Percentiles rank a stretch among this genome's conserved stretches.
Evolutionary conservation across 1,139 yeast genomes (phyloP).

Genomic region (Geotrichum klebahnii): DNA sequence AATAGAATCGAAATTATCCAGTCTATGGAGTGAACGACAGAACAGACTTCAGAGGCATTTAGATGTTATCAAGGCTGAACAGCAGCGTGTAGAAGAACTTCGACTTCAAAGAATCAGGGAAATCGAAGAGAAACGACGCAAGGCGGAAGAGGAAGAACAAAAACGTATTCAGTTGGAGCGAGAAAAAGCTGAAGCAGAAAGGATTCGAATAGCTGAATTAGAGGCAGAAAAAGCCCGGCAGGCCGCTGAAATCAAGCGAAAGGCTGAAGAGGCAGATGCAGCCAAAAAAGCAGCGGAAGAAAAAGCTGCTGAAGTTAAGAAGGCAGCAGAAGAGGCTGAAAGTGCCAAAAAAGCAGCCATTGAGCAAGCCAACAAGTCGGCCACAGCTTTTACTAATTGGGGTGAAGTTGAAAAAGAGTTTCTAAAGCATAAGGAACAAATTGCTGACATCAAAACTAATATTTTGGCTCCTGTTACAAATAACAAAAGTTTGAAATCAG

Average conservation of each 20-base stretch:
- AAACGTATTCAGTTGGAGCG: slow-evolving; percentile 24
- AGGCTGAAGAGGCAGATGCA: slow-evolving; percentile 18
- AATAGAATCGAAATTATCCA: slow-evolving; percentile 8
- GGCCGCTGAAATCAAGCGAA: slow-evolving; percentile 23
- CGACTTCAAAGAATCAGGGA: slow-evolving; percentile 18
- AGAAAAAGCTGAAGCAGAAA: slow-evolving; percentile 25
- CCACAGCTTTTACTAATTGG: slow-evolving; percentile 40
- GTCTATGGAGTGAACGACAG: slow-evolving; percentile 24
- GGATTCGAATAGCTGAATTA: slow-evolving; percentile 24
- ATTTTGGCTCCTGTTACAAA: slow-evolving; percentile 40
- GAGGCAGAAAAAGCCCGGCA: slow-evolving; percentile 18
- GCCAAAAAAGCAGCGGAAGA: slow-evolving; percentile 20
- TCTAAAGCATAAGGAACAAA: slow-evolving; percentile 51
- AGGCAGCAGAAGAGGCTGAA: slow-evolving; percentile 22
- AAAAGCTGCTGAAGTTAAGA: slow-evolving; percentile 12
- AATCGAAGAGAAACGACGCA: slow-evolving; percentile 24
- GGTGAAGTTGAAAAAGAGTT: slow-evolving; percentile 47
- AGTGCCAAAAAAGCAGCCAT: slow-evolving; percentile 16
- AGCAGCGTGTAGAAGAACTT: slow-evolving; percentile 29
- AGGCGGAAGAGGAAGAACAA: slow-evolving; percentile 24
- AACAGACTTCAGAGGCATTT: slow-evolving; percentile 28
- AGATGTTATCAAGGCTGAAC: slow-evolving; percentile 25
- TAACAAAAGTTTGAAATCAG: slow-evolving; percentile 42
- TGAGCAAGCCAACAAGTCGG: slow-evolving; percentile 25
- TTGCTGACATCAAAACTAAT: slow-evolving; percentile 54